Base-by-base conservation (phyloP, 2,329 filamentous ascomycete species). In the Kalmusia sp. region DNA sequence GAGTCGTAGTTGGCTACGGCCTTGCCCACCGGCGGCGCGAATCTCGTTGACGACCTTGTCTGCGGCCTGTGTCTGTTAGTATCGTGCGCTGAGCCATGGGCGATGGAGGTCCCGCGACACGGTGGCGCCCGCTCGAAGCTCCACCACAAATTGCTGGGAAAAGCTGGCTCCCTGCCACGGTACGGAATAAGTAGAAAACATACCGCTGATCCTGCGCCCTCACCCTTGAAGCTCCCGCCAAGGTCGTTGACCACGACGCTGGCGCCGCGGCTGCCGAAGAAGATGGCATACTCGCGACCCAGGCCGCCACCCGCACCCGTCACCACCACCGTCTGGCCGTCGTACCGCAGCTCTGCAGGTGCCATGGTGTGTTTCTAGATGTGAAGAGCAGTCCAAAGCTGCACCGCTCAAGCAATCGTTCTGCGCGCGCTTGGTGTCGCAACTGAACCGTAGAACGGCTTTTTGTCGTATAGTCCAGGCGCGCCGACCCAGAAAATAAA, bases 171-270 rank as follows among this genome's bases (percentile, higher is more conserved):
- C n/a, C n/a, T n/a, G n/a, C n/a, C n/a, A n/a, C n/a, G n/a, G n/a
- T n/a, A n/a, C n/a, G n/a, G n/a, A n/a, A n/a, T n/a, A n/a, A 17
- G 7, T 9, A 25, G 4, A 4, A 9, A 24, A 66, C 80, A 64
- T 79, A 96, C 93, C 86, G 92, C 96, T 75, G 86, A 87, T 35
- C 90, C 93, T 65, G 84, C 87, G 55, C 93, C 93, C 80, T 97
- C 92, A 65, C 95, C 93, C 78, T 95, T 93, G 83, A 95, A 93
- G 40, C 92, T 95, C 45, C 86, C 91, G 58, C 95, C 95, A 46
- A 98, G 84, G 74, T 99, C 95, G 77, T 99, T 99, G 68, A 99
- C 95, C 41, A 99, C 93, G 66, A 96, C 90, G 77, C 89, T 96
- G 65, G 92, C 95, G 69, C 95, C 95, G 72, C 93, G 87, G 51